Evolutionary conservation across 371 early-diverging fungal species (phyloP).

Genomic region (Mucor irregularis): DNA sequence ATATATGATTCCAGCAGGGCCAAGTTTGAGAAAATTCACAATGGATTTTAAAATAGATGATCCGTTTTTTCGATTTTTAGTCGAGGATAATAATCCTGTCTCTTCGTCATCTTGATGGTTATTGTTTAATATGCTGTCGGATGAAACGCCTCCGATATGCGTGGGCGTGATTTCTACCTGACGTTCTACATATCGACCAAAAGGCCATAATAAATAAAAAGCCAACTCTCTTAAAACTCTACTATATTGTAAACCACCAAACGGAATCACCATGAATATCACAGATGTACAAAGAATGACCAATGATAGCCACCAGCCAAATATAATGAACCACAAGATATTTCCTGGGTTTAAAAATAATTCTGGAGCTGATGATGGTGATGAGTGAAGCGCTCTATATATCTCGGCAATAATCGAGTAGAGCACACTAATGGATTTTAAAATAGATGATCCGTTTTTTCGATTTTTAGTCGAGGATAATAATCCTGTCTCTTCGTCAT

Average conservation of each 20-base stretch:
- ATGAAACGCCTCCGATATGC: conserved; percentile 3
- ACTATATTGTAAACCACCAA: conserved; percentile 56
- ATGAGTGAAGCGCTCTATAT: conserved; percentile 80
- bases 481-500: conserved; percentile 35
- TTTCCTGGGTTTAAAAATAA: conserved; percentile 79
- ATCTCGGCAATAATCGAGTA: too few relatives aligned
- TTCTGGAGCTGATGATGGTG: conserved; percentile 60
- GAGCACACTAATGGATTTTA: too few relatives aligned
- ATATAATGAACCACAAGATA: conserved; percentile 81
- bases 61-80: background rate
- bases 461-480: too few relatives aligned
- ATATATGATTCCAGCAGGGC: conserved; percentile 53
- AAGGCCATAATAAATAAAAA: conserved; percentile 90
- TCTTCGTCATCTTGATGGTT: conserved; percentile 29
- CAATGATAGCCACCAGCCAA: conserved; percentile 88
- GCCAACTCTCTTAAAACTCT: conserved; percentile 62
- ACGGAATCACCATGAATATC: conserved; percentile 46
- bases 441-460: too few relatives aligned
- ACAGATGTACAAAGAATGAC: conserved; percentile 61
- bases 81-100: conserved; percentile 18
- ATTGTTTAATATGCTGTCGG: background rate
- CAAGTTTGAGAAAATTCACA: conserved; percentile 23
- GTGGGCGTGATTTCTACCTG: conserved; percentile 28
- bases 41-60: conserved; percentile 1
- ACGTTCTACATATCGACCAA: conserved; percentile 86